These are phyloP conservation scores for Cynara cardunculus DNA, from an alignment of 129 eudicot species.

Conservation along the genomic window DNA sequence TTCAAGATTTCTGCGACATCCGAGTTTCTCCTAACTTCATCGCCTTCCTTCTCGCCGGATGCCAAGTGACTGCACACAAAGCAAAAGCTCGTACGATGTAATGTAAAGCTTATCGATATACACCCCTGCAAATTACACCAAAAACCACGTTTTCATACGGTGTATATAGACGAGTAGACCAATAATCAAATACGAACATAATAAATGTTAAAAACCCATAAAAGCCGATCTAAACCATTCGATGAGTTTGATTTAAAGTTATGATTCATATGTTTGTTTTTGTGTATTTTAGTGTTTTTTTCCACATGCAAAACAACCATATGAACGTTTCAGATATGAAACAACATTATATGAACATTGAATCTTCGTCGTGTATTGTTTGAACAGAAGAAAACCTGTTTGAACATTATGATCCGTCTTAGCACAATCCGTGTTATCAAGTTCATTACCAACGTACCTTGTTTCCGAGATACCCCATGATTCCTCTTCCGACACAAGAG, in stretches of 20 bases:
- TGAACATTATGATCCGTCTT: too few species aligned
- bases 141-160: neutral
- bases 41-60: slow-evolving; percentile 81
- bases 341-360: neutral
- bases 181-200: too few species aligned
- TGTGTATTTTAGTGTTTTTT: neutral
- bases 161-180: too few species aligned
- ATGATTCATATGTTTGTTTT: too few species aligned
- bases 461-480: slow-evolving; percentile 77
- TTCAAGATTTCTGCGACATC: slow-evolving; percentile 67
- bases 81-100: slow-evolving; percentile 73
- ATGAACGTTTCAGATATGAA: neutral
- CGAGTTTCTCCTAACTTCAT: slow-evolving; percentile 55
- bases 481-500: slow-evolving; percentile 62
- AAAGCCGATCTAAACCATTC: too few species aligned
- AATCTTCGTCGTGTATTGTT: neutral
- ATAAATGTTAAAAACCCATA: too few species aligned
- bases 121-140: slow-evolving; percentile 52
- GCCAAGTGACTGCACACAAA: slow-evolving; percentile 82
- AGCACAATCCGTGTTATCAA: neutral
- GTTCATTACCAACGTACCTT: slow-evolving; percentile 35
- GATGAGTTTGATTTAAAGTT: too few species aligned
- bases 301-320: neutral
- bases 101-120: slow-evolving; percentile 65
- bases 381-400: too few species aligned